Evolutionary conservation across 805 yeast species (phyloP), one percentile per base, ranked within the genome.

Genomic region (Candida fluviatilis): DNA sequence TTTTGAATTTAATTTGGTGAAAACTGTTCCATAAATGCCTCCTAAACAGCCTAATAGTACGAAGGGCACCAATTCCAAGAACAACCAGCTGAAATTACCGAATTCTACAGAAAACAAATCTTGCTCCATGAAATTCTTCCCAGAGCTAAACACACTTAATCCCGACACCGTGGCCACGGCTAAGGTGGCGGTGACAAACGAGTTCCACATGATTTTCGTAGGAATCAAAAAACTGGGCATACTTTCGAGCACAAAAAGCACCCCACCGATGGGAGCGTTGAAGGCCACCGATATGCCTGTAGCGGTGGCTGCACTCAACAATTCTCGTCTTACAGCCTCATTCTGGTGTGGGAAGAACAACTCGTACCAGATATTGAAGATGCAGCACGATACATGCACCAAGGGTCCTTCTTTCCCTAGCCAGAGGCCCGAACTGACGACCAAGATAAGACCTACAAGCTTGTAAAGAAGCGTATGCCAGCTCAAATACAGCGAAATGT

Each of bases 251-350:
- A 84, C 82, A 56, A 86, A 88, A 23, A 87, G 56, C 1, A 88
- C 93, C 1, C 95, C 96, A 5, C 95, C 95, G 39, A 88, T 80
- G 2, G 96, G 95, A 0, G 95, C 80, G 43, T 83, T 84, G 59
- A 87, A 86, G 0, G 95, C 95, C 11, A 84, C 85, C 0, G 90
- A 78, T 17, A 87, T 82, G 4, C 95, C 96, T 1, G 90, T 81
- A 1, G 95, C 90, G 1, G 86, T 75, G 0, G 90, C 85, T 1
- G 95, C 89, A 14, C 82, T 69, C 12, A 82, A 54, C 7, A 87
- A 51, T 44, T 84, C 91, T 40, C 95, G 70, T 41, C 73, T 66
- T 6, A 70, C 58, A 0, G 85, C 87, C 50, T 81, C 87, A 43
- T 75, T 76, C 1, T 51, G 50, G 5, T 34, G 18, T 4, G 41